phyloP scores from a whole-genome alignment of 257 asterid species.

The Vinca minor region DNA sequence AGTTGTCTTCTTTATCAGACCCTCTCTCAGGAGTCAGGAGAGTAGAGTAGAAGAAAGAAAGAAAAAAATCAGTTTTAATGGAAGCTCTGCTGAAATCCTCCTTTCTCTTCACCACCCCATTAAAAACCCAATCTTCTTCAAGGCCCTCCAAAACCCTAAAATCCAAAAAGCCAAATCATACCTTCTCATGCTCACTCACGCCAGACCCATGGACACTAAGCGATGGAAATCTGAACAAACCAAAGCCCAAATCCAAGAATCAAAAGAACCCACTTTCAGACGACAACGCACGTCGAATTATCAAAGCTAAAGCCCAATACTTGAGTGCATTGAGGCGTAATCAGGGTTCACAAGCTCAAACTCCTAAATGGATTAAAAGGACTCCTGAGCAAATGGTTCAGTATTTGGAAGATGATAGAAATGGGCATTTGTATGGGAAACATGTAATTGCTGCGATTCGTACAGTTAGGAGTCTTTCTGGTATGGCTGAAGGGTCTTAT shows the following conservation, averaged over 20 bases:
- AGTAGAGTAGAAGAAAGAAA: neutral
- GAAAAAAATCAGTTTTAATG: slow-evolving; percentile 30
- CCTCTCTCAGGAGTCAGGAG: too few species aligned
- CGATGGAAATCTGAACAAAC: slow-evolving; percentile 54
- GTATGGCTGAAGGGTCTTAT: slow-evolving; percentile 53
- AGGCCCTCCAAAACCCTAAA: slow-evolving; percentile 17
- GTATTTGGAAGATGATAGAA: slow-evolving; percentile 80
- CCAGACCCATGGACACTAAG: slow-evolving; percentile 92
- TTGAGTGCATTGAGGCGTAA: slow-evolving; percentile 69
- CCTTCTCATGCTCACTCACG: slow-evolving; percentile 38
- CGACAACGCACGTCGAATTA: slow-evolving; percentile 89
- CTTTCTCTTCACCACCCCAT: slow-evolving; percentile 35
- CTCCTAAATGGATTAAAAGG: slow-evolving; percentile 85
- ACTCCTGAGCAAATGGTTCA: slow-evolving; percentile 89
- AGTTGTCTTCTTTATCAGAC: neutral
- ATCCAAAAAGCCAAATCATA: slow-evolving; percentile 15
- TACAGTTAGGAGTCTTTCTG: slow-evolving; percentile 68
- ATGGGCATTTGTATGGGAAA: slow-evolving; percentile 72
- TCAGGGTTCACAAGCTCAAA: slow-evolving; percentile 81
- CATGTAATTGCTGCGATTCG: slow-evolving; percentile 89
- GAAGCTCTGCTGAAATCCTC: slow-evolving; percentile 60
- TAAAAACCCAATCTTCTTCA: slow-evolving; percentile 23
- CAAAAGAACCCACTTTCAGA: slow-evolving; percentile 76
- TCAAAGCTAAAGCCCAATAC: slow-evolving; percentile 77
- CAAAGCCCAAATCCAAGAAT: slow-evolving; percentile 66